phyloP scores from a whole-genome alignment of 345 rosid genomes.

The Heritiera fomes region DNA sequence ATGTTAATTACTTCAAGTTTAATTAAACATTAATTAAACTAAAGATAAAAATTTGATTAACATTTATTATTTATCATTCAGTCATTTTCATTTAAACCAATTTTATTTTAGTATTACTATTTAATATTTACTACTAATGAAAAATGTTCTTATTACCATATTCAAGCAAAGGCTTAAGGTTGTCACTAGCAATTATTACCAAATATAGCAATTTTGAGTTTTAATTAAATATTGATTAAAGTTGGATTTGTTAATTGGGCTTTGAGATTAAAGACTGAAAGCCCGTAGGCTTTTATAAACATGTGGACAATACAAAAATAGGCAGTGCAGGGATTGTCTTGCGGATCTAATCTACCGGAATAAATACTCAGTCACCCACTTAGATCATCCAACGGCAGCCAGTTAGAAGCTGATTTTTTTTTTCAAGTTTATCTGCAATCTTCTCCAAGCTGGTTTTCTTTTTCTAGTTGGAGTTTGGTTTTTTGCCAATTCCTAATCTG shows the following conservation, averaged over 20 bases:
- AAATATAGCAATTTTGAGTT: not conserved
- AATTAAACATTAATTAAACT: no score
- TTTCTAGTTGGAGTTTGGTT: not conserved
- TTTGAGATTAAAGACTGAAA: no score
- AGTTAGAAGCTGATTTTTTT: not conserved
- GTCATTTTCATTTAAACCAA: not conserved
- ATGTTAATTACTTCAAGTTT: not conserved
- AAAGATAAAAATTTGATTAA: not conserved
- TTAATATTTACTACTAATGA: not conserved
- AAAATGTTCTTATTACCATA: no score
- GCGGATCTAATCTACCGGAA: not conserved
- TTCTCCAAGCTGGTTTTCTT: not conserved
- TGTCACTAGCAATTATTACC: no score
- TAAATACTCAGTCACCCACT: no score
- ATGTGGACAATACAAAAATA: no score
- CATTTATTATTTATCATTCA: no score
- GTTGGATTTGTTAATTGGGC: no score
- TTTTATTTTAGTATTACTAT: no score
- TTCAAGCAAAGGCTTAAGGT: no score
- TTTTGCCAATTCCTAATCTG: not conserved
- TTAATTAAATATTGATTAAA: not conserved
- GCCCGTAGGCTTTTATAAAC: not conserved
- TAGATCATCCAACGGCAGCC: not conserved
- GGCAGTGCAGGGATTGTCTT: no score
- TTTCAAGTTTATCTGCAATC: slow-evolving; percentile 9